Evolutionary conservation across 805 yeast species (phyloP).

Genomic region (Ascoidea rubescens): DNA sequence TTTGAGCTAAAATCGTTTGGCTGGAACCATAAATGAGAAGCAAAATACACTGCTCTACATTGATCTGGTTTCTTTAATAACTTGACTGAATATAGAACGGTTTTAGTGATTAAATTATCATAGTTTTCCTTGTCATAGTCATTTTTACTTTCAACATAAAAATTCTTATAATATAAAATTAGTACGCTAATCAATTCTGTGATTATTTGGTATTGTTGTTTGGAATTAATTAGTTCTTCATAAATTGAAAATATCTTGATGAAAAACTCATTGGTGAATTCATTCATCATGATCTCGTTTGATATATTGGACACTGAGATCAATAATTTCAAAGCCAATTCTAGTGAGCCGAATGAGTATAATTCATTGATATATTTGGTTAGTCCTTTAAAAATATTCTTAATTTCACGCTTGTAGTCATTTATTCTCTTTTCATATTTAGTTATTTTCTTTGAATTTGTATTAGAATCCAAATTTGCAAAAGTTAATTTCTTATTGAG

Average conservation of each 20-base stretch:
- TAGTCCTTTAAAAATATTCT: conserved; percentile 57
- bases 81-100: conserved; percentile 80
- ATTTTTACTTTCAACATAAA: conserved; percentile 1
- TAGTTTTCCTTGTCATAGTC: conserved; percentile 48
- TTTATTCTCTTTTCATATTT: conserved; percentile 11
- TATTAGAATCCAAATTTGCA: conserved; percentile 9
- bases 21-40: conserved; percentile 71
- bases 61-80: conserved; percentile 87
- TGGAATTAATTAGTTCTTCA: conserved; percentile 47
- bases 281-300: conserved; percentile 59
- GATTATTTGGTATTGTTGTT: conserved; percentile 28
- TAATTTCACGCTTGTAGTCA: conserved; percentile 16
- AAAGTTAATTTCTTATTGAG: conserved; percentile 12
- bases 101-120: conserved; percentile 69
- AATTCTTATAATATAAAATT: conserved; percentile 7
- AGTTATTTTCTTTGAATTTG: conserved; percentile 13
- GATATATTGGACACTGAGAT: conserved; percentile 62
- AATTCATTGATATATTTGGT: conserved; percentile 61
- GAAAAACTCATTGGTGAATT: conserved; percentile 74
- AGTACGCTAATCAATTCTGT: conserved; percentile 7
- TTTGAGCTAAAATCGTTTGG: conserved; percentile 1
- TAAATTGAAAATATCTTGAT: conserved; percentile 79
- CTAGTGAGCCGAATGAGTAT: conserved; percentile 24
- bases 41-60: conserved; percentile 76
- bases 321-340: conserved; percentile 28